phyloP scores from a whole-genome alignment of 106 monocot genomes.

The Gastrodia elata region DNA sequence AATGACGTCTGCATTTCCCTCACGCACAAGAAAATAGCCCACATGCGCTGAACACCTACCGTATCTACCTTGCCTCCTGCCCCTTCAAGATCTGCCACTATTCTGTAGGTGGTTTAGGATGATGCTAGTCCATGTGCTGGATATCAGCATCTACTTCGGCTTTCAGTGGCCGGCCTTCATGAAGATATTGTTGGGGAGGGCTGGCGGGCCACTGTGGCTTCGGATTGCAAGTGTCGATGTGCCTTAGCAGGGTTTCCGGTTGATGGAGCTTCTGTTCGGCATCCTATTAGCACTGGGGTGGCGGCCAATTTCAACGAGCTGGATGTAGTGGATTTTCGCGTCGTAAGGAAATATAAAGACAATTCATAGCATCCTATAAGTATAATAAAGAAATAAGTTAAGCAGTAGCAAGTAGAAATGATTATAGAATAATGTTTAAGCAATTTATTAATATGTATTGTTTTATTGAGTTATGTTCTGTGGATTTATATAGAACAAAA shows the following conservation, averaged over 20 bases:
- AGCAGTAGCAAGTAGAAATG: too few relatives aligned
- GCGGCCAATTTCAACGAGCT: conserved; percentile 27
- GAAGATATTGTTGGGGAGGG: conserved; percentile 18
- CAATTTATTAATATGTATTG: too few relatives aligned
- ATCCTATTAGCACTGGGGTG: conserved; percentile 38
- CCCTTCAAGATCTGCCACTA: conserved; percentile 52
- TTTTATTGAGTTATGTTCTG: too few relatives aligned
- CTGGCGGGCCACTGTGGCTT: conserved; percentile 26
- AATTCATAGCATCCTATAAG: too few relatives aligned
- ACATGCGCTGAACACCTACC: conserved; percentile 32
- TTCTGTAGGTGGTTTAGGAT: conserved; percentile 18
- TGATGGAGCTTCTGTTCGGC: conserved; percentile 24
- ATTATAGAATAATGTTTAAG: too few relatives aligned
- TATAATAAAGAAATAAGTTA: too few relatives aligned
- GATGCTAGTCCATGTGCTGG: conserved; percentile 35
- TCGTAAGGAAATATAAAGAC: too few relatives aligned
- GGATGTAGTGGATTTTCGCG: conserved; percentile 25
- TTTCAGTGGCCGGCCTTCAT: conserved; percentile 54
- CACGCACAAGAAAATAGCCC: not conserved
- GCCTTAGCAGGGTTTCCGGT: conserved; percentile 43
- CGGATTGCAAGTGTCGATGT: conserved; percentile 44
- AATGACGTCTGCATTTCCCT: conserved; percentile 34
- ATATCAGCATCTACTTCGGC: conserved; percentile 41
- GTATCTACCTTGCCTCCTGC: conserved; percentile 30
- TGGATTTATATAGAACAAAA: too few relatives aligned